These are phyloP conservation scores for Boletus subparvulus DNA, from an alignment of 768 basidiomycete species.

Conservation along the genomic window DNA sequence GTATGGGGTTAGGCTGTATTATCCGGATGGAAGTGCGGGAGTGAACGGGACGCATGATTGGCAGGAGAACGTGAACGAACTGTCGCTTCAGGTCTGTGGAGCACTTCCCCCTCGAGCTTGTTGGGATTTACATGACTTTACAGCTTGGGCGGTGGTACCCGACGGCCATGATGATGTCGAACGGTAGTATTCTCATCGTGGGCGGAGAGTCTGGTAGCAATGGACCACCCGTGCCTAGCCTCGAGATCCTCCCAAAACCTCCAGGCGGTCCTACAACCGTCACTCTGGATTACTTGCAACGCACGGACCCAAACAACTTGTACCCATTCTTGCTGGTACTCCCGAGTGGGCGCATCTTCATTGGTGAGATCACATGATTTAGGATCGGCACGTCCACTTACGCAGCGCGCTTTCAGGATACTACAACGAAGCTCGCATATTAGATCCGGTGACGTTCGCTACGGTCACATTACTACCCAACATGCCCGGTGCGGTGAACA, in stretches of 20 bases:
- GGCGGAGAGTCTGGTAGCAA: conserved; percentile 77
- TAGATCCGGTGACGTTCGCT: conserved; percentile 63
- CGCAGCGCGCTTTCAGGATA: conserved; percentile 46
- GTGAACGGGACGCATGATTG: conserved; percentile 76
- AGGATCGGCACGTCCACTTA: background rate
- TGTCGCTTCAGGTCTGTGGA: conserved; percentile 57
- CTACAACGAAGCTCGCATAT: conserved; percentile 78
- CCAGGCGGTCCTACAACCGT: conserved; percentile 59
- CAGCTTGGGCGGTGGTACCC: conserved; percentile 74
- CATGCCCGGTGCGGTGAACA: conserved; percentile 71
- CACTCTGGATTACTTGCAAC: conserved; percentile 61
- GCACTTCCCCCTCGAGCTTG: too few species aligned
- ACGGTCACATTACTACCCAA: conserved; percentile 58
- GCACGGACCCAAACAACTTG: conserved; percentile 78
- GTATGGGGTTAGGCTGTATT: conserved; percentile 70
- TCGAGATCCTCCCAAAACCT: conserved; percentile 71
- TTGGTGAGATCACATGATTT: conserved; percentile 46
- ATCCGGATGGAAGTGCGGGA: conserved; percentile 64
- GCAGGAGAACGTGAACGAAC: conserved; percentile 64
- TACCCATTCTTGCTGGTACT: conserved; percentile 77
- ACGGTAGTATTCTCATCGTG: conserved; percentile 71
- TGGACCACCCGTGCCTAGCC: conserved; percentile 59
- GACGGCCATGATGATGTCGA: conserved; percentile 63
- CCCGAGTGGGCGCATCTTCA: conserved; percentile 67
- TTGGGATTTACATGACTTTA: background rate